phyloP scores from a whole-genome alignment of 495 filamentous ascomycete genomes.

The Trichoderma orchidacearum region DNA sequence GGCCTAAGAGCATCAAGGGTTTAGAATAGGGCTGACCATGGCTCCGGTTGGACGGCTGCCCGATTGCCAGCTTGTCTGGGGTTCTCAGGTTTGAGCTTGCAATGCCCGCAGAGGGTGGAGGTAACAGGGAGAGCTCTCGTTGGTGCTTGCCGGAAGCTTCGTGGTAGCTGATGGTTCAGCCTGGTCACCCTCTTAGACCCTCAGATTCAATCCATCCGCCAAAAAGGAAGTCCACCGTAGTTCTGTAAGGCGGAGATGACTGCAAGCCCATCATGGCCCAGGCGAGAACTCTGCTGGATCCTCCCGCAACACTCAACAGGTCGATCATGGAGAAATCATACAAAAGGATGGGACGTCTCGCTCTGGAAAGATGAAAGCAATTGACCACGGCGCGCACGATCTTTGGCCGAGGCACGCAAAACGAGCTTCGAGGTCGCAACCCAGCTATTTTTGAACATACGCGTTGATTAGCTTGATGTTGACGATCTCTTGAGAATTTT shows the following conservation, averaged over 20 bases:
- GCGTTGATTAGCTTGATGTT: no score
- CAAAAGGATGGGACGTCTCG: not conserved
- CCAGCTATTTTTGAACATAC: no score
- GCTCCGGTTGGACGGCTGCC: not conserved
- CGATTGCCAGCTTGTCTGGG: not conserved
- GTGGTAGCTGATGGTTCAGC: slow-evolving; percentile 1
- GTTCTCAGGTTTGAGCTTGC: not conserved
- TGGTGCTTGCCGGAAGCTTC: not conserved
- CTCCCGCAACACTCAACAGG: not conserved
- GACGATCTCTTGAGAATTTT: no score
- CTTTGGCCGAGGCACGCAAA: not conserved
- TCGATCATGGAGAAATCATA: not conserved
- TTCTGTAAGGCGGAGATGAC: not conserved
- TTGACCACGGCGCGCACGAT: not conserved
- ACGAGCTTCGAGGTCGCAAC: not conserved
- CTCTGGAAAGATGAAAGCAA: not conserved
- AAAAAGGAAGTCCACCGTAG: not conserved
- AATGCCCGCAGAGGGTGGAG: not conserved
- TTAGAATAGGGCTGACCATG: not conserved
- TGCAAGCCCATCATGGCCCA: not conserved
- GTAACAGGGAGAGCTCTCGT: not conserved
- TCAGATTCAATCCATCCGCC: not conserved
- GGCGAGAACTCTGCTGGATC: not conserved
- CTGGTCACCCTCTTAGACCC: not conserved
- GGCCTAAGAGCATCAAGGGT: not conserved